These are phyloP conservation scores for Trifolium dubium DNA, from an alignment of 306 rosid species.

Conservation along the genomic window DNA sequence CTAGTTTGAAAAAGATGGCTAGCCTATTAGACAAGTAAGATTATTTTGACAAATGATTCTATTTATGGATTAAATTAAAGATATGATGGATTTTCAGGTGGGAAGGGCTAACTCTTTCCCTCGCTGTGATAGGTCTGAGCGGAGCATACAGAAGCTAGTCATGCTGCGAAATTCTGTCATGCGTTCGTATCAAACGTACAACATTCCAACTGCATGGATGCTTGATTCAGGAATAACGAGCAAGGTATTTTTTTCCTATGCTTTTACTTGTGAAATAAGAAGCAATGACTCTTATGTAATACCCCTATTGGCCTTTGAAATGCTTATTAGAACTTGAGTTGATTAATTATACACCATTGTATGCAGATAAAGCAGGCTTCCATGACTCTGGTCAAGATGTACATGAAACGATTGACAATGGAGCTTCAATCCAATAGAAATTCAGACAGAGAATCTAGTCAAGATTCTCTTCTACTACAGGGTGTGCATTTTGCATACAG, in stretches of 20 bases:
- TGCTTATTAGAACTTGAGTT: conserved; percentile 27
- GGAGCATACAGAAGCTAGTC: conserved; percentile 68
- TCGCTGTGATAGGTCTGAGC: conserved; percentile 72
- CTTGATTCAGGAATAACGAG: conserved; percentile 81
- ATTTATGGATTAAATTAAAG: conserved; percentile 20
- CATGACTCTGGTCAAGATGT: conserved; percentile 78
- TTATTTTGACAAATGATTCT: conserved; percentile 20
- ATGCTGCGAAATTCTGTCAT: conserved; percentile 63
- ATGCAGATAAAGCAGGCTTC: conserved; percentile 84
- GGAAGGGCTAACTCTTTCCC: conserved; percentile 28
- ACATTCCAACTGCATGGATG: conserved; percentile 90
- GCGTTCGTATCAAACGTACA: conserved; percentile 65
- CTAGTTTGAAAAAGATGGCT: conserved; percentile 85
- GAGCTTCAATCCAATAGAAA: conserved; percentile 71
- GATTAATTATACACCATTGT: conserved; percentile 7
- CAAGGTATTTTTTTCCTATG: conserved; percentile 56
- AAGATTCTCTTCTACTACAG: conserved; percentile 91
- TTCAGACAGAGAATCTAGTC: conserved; percentile 79
- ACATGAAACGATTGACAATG: conserved; percentile 83
- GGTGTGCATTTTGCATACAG: conserved; percentile 84
- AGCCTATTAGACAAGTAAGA: conserved; percentile 83
- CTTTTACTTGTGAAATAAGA: conserved; percentile 4
- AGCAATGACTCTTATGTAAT: not conserved
- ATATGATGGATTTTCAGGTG: conserved; percentile 5
- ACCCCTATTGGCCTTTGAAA: not conserved